phyloP scores from a whole-genome alignment of 169 alveolate species.

The Eimeria tenella region DNA sequence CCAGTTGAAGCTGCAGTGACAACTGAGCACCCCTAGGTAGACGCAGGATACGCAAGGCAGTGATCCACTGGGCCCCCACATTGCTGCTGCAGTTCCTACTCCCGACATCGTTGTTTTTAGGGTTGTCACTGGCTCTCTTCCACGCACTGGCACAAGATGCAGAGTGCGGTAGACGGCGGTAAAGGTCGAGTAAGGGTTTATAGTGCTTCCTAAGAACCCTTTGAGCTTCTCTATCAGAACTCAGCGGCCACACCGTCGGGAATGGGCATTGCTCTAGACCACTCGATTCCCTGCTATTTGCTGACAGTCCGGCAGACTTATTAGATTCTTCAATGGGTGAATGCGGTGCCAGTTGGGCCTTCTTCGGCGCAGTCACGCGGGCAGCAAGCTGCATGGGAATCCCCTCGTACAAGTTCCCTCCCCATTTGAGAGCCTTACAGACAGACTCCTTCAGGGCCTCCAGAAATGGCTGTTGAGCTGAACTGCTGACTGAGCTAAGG shows the following conservation, averaged over 20 bases:
- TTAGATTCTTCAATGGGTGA: background rate
- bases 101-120: no score
- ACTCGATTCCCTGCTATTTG: background rate
- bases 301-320: background rate
- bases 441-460: conserved; percentile 9
- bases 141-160: background rate
- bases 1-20: conserved; percentile 24
- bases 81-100: background rate
- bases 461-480: conserved; percentile 27
- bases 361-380: conserved; percentile 45
- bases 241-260: background rate
- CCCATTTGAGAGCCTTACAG: conserved; percentile 32
- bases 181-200: conserved; percentile 31
- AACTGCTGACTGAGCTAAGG: background rate
- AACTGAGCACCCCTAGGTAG: conserved; percentile 50
- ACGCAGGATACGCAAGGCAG: conserved; percentile 41
- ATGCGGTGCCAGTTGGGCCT: conserved; percentile 16
- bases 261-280: background rate
- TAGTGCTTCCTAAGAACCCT: conserved; percentile 44
- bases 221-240: conserved; percentile 14
- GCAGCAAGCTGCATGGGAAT: conserved; percentile 58
- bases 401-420: conserved; percentile 1
- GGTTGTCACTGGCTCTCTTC: background rate
- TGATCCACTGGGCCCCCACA: background rate
- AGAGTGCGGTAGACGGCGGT: conserved; percentile 24